Conservation (phyloP, 306 rosid species). For the Cucumis hystrix region DNA sequence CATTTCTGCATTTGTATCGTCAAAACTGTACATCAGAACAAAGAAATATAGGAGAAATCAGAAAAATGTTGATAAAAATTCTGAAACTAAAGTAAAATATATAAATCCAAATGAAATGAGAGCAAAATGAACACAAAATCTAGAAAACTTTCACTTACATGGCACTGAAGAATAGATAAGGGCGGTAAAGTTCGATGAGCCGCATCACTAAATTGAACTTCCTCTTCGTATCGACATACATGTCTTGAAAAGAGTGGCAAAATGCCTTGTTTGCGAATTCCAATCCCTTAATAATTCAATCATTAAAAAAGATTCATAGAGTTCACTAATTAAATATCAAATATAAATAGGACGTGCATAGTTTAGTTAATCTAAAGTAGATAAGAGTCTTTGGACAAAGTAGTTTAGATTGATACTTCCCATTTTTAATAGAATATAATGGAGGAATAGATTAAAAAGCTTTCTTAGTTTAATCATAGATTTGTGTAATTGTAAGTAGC, state of each 20-base stretch:
- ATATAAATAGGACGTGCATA: too few relatives aligned
- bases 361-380: too few relatives aligned
- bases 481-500: background rate
- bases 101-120: background rate
- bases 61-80: background rate
- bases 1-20: slow-evolving; percentile 43
- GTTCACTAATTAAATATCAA: background rate
- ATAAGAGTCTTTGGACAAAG: too few relatives aligned
- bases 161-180: slow-evolving; percentile 72
- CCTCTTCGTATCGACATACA: slow-evolving; percentile 25
- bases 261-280: slow-evolving; percentile 46
- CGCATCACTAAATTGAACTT: slow-evolving; percentile 56
- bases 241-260: slow-evolving; percentile 45
- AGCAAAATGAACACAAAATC: too few relatives aligned
- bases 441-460: background rate
- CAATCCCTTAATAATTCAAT: slow-evolving; percentile 33
- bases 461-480: background rate
- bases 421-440: too few relatives aligned
- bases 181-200: slow-evolving; percentile 59
- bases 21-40: slow-evolving; percentile 34
- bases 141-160: slow-evolving; percentile 30
- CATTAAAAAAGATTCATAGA: background rate
- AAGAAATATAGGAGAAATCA: background rate
- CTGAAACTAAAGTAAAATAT: background rate
- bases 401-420: too few relatives aligned